These are phyloP conservation scores for Aspergillus cejpii DNA, from an alignment of 2,329 filamentous ascomycete genomes.

Conservation along the genomic window DNA sequence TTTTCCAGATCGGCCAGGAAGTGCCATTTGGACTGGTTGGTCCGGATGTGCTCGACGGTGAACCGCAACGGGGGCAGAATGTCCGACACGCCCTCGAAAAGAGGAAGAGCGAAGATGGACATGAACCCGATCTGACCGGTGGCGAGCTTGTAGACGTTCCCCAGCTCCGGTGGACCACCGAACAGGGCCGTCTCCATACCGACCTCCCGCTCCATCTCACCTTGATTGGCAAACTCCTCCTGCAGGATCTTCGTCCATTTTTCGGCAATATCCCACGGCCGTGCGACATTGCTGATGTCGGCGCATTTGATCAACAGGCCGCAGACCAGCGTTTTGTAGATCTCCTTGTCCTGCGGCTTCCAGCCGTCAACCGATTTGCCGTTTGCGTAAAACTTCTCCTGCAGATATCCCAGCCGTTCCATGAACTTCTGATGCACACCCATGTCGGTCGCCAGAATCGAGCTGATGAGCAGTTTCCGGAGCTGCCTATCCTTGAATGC, in stretches of 20 bases:
- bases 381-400: conserved; percentile 66
- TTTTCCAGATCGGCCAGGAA: conserved; percentile 30
- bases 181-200: conserved; percentile 83
- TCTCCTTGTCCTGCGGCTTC: conserved; percentile 67
- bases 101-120: conserved; percentile 86
- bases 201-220: conserved; percentile 81
- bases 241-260: conserved; percentile 92
- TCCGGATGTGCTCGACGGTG: conserved; percentile 71
- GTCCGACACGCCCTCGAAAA: conserved; percentile 82
- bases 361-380: conserved; percentile 61
- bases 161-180: conserved; percentile 67
- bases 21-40: conserved; percentile 66
- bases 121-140: conserved; percentile 93
- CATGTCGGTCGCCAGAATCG: conserved; percentile 98
- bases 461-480: conserved; percentile 88
- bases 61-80: conserved; percentile 80
- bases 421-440: conserved; percentile 95
- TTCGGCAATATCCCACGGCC: conserved; percentile 72
- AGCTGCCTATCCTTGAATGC: conserved; percentile 73
- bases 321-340: conserved; percentile 74
- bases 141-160: conserved; percentile 73
- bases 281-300: conserved; percentile 95
- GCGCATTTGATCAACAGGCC: conserved; percentile 94
- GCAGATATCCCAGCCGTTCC: conserved; percentile 73
- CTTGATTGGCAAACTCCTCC: conserved; percentile 89